A percentile compares a stretch with the other conserved stretches of the same genome.
Evolutionary conservation across 1,284 basidiomycete genomes (phyloP).

Genomic region (Boletus sp.): DNA sequence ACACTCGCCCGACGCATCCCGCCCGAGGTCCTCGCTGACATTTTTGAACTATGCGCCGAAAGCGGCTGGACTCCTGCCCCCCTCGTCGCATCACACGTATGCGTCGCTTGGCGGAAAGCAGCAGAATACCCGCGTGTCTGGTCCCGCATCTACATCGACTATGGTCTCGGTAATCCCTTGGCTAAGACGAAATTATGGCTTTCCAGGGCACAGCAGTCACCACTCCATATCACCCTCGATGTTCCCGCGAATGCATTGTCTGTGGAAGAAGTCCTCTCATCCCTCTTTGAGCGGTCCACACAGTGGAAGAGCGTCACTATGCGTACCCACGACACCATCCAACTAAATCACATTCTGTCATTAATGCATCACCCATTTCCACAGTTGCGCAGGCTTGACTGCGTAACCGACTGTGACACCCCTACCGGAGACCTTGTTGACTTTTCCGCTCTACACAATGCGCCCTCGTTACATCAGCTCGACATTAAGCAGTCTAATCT

Average conservation of each 20-base stretch:
- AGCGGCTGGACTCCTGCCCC: constrained; percentile 55
- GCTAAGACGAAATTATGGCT: constrained; percentile 50
- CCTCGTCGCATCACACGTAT: constrained; percentile 55
- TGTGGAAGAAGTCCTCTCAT: constrained; percentile 35
- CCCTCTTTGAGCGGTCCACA: constrained; percentile 38
- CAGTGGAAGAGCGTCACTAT: constrained; percentile 47
- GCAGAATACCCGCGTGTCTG: constrained; percentile 50
- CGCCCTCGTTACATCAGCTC: constrained; percentile 20
- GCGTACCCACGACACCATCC: constrained; percentile 35
- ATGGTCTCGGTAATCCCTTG: constrained; percentile 41
- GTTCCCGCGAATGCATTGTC: constrained; percentile 31
- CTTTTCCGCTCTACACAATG: constrained; percentile 23
- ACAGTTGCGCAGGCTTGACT: constrained; percentile 28
- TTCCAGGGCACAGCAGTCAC: constrained; percentile 39
- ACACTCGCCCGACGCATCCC: constrained; percentile 56
- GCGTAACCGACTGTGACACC: constrained; percentile 19
- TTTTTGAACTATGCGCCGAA: constrained; percentile 49
- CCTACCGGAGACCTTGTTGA: constrained; percentile 18
- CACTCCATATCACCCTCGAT: constrained; percentile 44
- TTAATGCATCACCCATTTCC: constrained; percentile 33
- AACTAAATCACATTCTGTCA: constrained; percentile 40
- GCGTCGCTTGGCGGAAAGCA: constrained; percentile 55
- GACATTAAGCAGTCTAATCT: constrained; percentile 24
- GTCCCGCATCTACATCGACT: constrained; percentile 54
- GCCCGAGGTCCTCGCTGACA: constrained; percentile 50